phyloP scores from a whole-genome alignment of 106 monocot species.

The Dioscorea alata region DNA sequence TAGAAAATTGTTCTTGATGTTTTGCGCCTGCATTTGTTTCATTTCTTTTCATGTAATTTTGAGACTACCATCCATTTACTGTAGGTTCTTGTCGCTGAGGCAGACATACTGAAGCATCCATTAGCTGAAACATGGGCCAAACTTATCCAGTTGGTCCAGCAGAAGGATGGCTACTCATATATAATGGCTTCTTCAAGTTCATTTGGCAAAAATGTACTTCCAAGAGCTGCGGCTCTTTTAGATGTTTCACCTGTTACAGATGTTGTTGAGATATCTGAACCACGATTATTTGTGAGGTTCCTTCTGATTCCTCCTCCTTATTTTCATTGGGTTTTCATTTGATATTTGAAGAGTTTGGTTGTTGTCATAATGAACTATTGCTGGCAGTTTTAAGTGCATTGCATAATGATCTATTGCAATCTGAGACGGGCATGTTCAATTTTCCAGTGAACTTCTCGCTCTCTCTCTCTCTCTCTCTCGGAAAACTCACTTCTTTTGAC shows the following conservation, averaged over 20 bases:
- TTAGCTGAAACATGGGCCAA: constrained; percentile 93
- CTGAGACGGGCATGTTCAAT: too few species aligned
- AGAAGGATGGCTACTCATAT: constrained; percentile 62
- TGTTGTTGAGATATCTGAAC: constrained; percentile 70
- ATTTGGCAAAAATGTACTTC: constrained; percentile 93
- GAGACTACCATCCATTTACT: not conserved
- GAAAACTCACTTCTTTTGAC: too few species aligned
- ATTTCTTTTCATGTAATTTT: too few species aligned
- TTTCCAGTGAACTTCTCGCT: too few species aligned
- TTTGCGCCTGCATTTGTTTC: too few species aligned
- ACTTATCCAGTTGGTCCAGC: constrained; percentile 62
- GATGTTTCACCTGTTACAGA: constrained; percentile 95
- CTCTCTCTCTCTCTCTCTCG: too few species aligned
- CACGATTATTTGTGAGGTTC: constrained; percentile 76
- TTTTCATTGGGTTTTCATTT: too few species aligned
- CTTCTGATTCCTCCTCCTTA: not conserved
- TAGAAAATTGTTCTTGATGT: too few species aligned
- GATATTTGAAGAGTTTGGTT: too few species aligned
- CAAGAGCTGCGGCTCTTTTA: constrained; percentile 86
- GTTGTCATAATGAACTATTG: too few species aligned
- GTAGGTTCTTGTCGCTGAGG: constrained; percentile 93
- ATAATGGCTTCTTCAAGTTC: constrained; percentile 83
- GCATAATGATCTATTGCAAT: too few species aligned
- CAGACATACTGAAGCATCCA: constrained; percentile 59
- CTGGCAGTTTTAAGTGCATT: too few species aligned